A percentile compares a stretch with the other conserved stretches of the same genome.
Conservation (phyloP, 1,284 basidiomycete species). For the Austropuccinia psidii region DNA sequence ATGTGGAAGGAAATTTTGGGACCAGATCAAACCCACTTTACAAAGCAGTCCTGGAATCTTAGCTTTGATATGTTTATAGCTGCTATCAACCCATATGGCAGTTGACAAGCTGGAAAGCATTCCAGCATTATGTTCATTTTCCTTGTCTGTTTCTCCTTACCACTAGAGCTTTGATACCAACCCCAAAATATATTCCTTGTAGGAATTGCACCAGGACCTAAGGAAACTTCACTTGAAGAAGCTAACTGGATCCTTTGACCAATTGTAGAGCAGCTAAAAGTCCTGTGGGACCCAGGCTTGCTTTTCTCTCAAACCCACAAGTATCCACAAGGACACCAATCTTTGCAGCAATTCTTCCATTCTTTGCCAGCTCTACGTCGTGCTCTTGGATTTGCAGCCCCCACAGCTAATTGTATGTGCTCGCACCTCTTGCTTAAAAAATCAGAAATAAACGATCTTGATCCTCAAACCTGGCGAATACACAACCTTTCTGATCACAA, state of each 20-base stretch:
- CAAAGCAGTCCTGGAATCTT: background rate
- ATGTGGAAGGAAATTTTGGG: constrained; percentile 2
- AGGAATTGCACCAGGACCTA: constrained; percentile 47
- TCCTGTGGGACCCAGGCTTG: constrained; percentile 46
- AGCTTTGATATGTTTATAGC: background rate
- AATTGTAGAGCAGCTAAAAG: constrained; percentile 44
- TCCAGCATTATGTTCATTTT: background rate
- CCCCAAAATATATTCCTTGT: constrained; percentile 49
- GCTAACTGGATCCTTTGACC: constrained; percentile 44
- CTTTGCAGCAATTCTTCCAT: background rate
- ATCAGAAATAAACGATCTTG: background rate
- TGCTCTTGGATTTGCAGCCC: constrained; percentile 22
- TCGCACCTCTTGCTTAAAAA: constrained; percentile 25
- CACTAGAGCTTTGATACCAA: constrained; percentile 45
- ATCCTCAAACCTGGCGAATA: background rate
- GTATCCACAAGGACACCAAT: background rate
- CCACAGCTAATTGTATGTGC: constrained; percentile 25
- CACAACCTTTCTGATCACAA: background rate
- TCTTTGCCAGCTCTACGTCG: constrained; percentile 30
- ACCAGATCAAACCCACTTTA: background rate
- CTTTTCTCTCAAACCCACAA: background rate
- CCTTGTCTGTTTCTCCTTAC: constrained; percentile 37
- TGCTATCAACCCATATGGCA: constrained; percentile 21
- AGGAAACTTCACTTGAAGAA: constrained; percentile 36
- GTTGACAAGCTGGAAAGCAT: background rate